phyloP scores from a whole-genome alignment of 1,284 basidiomycete genomes.

The Pseudozyma pruni region DNA sequence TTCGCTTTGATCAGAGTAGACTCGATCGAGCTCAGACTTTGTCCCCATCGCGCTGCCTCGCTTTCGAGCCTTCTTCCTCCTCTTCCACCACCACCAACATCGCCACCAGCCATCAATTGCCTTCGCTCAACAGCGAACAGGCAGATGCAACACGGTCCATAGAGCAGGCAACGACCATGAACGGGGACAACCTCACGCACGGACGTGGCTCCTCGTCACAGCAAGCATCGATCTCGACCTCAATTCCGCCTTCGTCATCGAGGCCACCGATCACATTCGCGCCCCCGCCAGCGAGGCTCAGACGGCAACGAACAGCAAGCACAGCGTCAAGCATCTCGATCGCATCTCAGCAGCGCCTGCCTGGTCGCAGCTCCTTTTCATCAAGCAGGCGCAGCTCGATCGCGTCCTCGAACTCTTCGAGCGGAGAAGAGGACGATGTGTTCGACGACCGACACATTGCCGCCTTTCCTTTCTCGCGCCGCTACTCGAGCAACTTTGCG shows the following conservation, averaged over 20 bases:
- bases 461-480: slow-evolving; percentile 4
- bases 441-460: slow-evolving; percentile 8
- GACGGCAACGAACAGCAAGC: background rate
- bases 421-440: slow-evolving; percentile 10
- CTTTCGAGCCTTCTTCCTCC: too few species aligned
- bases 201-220: too few species aligned
- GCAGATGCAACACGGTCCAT: too few species aligned
- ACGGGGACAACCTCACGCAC: too few species aligned
- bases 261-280: slow-evolving; percentile 17
- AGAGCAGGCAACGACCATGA: too few species aligned
- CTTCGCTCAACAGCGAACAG: too few species aligned
- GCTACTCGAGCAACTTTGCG: background rate
- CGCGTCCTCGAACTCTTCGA: background rate
- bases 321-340: background rate
- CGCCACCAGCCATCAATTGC: too few species aligned
- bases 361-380: background rate
- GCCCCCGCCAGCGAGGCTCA: slow-evolving; percentile 20
- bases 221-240: background rate
- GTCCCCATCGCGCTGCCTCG: too few species aligned
- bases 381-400: slow-evolving; percentile 8
- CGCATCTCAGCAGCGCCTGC: background rate
- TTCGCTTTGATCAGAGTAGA: too few species aligned
- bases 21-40: too few species aligned
- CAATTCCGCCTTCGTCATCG: slow-evolving; percentile 1
- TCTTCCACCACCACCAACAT: too few species aligned